phyloP scores from a whole-genome alignment of 176 grass and related monocot genomes.

The Poa pratensis region DNA sequence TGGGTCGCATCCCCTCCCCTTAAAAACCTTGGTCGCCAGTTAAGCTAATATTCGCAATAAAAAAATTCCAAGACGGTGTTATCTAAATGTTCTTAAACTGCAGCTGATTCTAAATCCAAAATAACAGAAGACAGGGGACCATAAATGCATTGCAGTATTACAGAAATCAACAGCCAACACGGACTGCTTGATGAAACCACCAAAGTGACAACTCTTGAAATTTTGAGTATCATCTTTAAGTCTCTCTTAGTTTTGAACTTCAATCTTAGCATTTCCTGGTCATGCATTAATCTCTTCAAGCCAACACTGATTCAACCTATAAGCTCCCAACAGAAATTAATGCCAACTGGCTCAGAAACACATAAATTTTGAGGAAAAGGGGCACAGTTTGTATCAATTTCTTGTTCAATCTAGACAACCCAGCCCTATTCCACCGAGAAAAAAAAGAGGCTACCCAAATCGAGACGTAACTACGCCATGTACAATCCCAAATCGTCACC shows the following conservation, averaged over 20 bases:
- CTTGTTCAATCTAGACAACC: not conserved
- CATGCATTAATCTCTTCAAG: slow-evolving; percentile 14
- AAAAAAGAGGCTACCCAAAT: slow-evolving; percentile 4
- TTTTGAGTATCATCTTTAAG: not conserved
- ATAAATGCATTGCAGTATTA: slow-evolving; percentile 10
- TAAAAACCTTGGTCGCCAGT: not conserved
- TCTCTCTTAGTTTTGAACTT: slow-evolving; percentile 13
- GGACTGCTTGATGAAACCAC: not conserved
- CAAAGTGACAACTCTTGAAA: slow-evolving; percentile 7
- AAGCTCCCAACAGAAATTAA: not conserved
- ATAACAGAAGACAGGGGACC: not conserved
- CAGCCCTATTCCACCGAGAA: not conserved
- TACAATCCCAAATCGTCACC: not conserved
- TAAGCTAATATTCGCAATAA: not conserved
- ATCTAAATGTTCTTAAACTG: not conserved
- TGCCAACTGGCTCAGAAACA: not conserved
- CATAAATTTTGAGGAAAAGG: not conserved
- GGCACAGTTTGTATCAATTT: not conserved
- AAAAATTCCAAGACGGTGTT: not conserved
- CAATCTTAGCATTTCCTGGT: not conserved
- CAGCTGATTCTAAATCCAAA: not conserved
- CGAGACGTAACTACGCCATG: not conserved
- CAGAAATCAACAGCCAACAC: slow-evolving; percentile 20
- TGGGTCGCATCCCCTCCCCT: too few species aligned
- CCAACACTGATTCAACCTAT: not conserved